Evolutionary conservation across 306 rosid species (phyloP), one percentile per base, ranked within the genome.

Genomic region (Alnus rubra): DNA sequence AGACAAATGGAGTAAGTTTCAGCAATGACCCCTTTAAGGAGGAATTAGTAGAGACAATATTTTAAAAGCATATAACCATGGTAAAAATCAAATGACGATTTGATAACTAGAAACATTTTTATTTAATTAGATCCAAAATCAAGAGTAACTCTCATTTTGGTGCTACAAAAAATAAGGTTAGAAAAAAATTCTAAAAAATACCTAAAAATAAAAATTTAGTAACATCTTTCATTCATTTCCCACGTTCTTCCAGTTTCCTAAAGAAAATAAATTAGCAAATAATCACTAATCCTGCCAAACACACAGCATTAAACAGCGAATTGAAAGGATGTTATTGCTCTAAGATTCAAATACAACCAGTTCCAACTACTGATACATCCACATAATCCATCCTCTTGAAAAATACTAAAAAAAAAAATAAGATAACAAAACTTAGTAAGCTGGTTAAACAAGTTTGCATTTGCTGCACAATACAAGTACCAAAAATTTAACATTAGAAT

Each of bases 401-500:
- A 59, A 59, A 10, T 2, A 49, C 3, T 2, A 9, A 15, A 39
- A 67, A 3, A 37, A 63, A 10, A 65, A 33, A 3, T 69, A 65
- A 39, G 76, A 79, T 45, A 12, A 54, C 53, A 58, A 75, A 81
- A 45, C 50, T 33, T 42, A 30, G 23, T 15, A 78, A 79, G 77
- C 64, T 53, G 79, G 55, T 65, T 15, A 52, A 74, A 80, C 81
- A 79, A 78, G 72, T 77, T 78, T 59, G 76, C 75, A 80, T 52
- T 69, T 63, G 76, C 76, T 71, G 72, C 75, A 54, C 58, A 78
- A 82, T 84, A 84, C 88, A 83, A 53, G 33, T 71, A 60, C 83
- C 55, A 81, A 78, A 87, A 64, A 70, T 56, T 82, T 87, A 88
- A 77, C 44, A 77, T 72, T 83, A 47, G 55, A 73, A 79, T 68